Percentiles rank a stretch among this genome's conserved stretches.
Conservation (phyloP, 192 early-diverging fungal species). For the Mortierella hygrophila region DNA sequence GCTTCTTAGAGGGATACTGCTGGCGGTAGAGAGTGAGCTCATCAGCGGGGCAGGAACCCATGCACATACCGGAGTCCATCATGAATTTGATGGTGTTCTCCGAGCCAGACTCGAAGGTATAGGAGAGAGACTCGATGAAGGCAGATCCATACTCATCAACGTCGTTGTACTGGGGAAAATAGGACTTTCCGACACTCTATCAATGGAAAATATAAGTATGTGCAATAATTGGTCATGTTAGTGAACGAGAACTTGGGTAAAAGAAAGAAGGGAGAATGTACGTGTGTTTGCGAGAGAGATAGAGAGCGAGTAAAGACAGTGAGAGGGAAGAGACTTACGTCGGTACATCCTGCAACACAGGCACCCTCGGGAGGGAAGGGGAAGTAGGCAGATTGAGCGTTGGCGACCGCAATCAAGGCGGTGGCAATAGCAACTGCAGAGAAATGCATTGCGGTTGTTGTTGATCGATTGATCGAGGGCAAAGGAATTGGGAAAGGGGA, state of each 20-base stretch:
- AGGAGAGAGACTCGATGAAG: slow-evolving; percentile 32
- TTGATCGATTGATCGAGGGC: background rate
- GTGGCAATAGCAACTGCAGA: slow-evolving; percentile 24
- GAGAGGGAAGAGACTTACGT: slow-evolving; percentile 12
- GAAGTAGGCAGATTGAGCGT: slow-evolving; percentile 38
- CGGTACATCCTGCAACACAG: slow-evolving; percentile 25
- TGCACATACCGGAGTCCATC: slow-evolving; percentile 14
- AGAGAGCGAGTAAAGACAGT: background rate
- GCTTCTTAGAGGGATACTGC: background rate
- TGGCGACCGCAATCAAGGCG: slow-evolving; percentile 28
- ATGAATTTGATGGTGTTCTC: slow-evolving; percentile 10
- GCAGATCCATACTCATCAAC: slow-evolving; percentile 3
- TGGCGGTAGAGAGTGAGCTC: background rate
- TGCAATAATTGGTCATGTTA: background rate
- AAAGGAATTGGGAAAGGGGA: slow-evolving; percentile 10
- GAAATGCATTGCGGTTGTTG: slow-evolving; percentile 30
- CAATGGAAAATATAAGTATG: background rate
- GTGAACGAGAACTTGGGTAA: background rate
- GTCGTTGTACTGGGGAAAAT: slow-evolving; percentile 7
- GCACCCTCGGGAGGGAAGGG: slow-evolving; percentile 35
- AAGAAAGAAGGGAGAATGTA: background rate
- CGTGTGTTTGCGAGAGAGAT: background rate
- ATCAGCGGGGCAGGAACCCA: slow-evolving; percentile 4
- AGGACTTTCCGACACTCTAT: slow-evolving; percentile 33
- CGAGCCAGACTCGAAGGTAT: slow-evolving; percentile 25